Evolutionary conservation across 257 asterid genomes (phyloP).

Genomic region (Ballota nigra): DNA sequence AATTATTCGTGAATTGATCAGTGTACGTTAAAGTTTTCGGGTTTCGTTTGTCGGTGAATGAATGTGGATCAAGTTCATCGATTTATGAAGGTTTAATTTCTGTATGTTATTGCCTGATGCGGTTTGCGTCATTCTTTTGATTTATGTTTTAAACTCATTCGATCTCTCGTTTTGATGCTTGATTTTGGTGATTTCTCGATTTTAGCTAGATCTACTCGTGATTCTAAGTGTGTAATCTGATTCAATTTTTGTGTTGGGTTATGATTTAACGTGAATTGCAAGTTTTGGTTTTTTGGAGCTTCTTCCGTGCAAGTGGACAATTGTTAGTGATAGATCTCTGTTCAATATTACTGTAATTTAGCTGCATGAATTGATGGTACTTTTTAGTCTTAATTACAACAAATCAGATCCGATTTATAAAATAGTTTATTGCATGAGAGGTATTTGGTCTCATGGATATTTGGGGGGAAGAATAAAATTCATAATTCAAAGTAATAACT

Average conservation of each 20-base stretch:
- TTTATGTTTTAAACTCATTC: conserved; percentile 16
- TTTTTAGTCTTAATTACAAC: not conserved
- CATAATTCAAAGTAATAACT: not conserved
- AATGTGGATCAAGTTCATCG: not conserved
- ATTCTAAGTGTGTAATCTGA: not conserved
- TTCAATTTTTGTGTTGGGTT: not conserved
- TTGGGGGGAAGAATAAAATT: not conserved
- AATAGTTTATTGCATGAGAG: not conserved
- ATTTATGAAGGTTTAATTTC: conserved; percentile 7
- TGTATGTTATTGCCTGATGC: not conserved
- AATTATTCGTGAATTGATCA: not conserved
- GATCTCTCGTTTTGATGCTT: conserved; percentile 25
- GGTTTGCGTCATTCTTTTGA: conserved; percentile 1
- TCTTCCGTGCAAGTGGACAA: conserved; percentile 4
- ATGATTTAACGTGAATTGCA: conserved; percentile 10
- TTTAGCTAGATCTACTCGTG: conserved; percentile 20
- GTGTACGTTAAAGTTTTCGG: conserved; percentile 8
- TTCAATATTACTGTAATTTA: not conserved
- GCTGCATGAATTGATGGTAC: not conserved
- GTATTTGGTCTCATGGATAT: conserved; percentile 8
- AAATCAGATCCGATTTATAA: conserved; percentile 12
- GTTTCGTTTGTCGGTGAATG: conserved; percentile 2
- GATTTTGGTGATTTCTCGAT: not conserved
- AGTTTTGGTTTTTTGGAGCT: conserved; percentile 21
- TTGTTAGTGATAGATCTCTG: conserved; percentile 28